Evolutionary conservation across 179 eudicot genomes (phyloP).

Genomic region (Patellifolia procumbens): DNA sequence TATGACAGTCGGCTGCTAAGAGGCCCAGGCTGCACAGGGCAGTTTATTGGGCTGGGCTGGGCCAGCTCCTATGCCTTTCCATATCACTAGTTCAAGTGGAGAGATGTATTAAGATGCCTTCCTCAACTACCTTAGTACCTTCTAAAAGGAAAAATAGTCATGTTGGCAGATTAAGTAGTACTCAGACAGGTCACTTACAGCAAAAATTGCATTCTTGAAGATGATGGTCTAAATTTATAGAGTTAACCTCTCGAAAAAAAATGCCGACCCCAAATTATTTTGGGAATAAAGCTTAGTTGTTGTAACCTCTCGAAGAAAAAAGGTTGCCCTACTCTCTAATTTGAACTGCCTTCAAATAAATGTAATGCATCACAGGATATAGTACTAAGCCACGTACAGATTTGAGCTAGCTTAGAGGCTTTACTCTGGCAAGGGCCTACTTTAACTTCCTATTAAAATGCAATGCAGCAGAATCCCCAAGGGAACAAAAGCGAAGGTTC

Average conservation of each 20-base stretch:
- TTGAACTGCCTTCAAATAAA: background rate
- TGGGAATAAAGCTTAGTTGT: too few relatives aligned
- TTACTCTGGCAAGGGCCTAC: background rate
- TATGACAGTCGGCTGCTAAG: background rate
- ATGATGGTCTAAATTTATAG: background rate
- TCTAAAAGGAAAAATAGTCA: background rate
- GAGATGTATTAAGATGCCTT: background rate
- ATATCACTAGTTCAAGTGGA: background rate
- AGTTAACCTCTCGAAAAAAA: too few relatives aligned
- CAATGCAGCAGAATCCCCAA: too few relatives aligned
- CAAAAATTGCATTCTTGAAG: background rate
- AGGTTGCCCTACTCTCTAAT: background rate
- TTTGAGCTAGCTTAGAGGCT: background rate
- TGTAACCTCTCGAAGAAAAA: too few relatives aligned
- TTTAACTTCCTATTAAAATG: too few relatives aligned
- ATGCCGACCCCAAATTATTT: too few relatives aligned
- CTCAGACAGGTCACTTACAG: background rate
- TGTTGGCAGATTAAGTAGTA: background rate
- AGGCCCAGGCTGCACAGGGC: conserved; percentile 4
- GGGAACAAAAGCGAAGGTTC: background rate
- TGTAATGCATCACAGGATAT: background rate
- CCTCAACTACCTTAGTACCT: background rate
- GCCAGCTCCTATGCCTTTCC: background rate
- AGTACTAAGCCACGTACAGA: too few relatives aligned
- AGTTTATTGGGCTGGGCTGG: background rate